Evolutionary conservation across 164 flowering plant genomes (phyloP), one percentile per base, ranked within the genome.

Genomic region (Chimonanthus salicifolius): DNA sequence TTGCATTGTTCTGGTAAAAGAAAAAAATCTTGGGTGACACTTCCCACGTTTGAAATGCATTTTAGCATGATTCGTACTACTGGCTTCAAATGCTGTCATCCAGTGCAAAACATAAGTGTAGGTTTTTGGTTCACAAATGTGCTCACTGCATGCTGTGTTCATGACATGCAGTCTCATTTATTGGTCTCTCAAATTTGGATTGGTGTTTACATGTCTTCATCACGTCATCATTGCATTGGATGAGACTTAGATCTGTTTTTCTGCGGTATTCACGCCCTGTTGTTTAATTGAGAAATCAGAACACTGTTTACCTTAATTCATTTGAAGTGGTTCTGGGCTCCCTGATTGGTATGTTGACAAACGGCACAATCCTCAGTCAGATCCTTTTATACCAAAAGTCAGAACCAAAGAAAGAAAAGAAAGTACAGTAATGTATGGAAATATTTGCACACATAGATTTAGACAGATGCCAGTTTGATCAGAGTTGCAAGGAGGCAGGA

Each of bases 351-450:
- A 75, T 90, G 20, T 33, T 87, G 71, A 85, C 87, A 10, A 95
- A 95, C 74, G 96, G 93, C 47, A 88, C 94, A 72, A 81, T 95
- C 75, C 80, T 95, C 77, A 80, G 89, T 78, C 99, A 93, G 82
- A 93, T 93, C 72, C 73, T 90, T 46, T 0, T 84, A 67, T 95
- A 93, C 83, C 83, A 70, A 74, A 92, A 84, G 78, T 85, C 89
- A 3, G 64, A 76, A 4, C 82, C 64, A 8, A 82, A 81, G 87
- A 87, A 86, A 78, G 94, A 83, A 70, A 91, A 90, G 91, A 93
- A 95, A 84, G 76, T 58, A 3, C 82, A 90, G 74, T 90, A 80
- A 76, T 49, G 64, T 46, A 62, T 10, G 3, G 49, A 47, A 15
- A 47, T 43, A 11, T 65, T 65, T 65, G 6, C 13, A 3, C 16